phyloP scores from a whole-genome alignment of 202 grass and related monocot genomes.

The Panicum hallii region DNA sequence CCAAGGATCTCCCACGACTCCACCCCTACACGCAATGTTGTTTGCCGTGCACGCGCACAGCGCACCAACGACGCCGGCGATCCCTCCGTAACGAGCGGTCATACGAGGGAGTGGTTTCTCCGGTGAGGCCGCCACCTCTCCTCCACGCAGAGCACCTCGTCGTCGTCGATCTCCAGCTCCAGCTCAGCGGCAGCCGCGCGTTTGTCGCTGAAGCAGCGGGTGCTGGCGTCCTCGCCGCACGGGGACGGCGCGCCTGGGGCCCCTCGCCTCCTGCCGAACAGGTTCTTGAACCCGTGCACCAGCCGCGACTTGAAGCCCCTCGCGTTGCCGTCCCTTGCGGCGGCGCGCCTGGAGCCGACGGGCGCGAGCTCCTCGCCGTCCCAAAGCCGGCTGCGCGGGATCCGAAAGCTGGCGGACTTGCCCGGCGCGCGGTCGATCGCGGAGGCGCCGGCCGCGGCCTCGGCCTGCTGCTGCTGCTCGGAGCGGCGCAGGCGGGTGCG shows the following conservation, averaged over 20 bases:
- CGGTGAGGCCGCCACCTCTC: conserved; percentile 40
- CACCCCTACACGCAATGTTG: neutral
- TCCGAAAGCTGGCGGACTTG: conserved; percentile 83
- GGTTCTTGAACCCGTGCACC: conserved; percentile 78
- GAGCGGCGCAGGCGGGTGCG: conserved; percentile 65
- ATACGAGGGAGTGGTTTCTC: conserved; percentile 45
- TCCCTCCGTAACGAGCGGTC: neutral
- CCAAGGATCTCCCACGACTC: neutral
- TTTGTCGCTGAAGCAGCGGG: conserved; percentile 26
- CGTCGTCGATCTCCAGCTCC: conserved; percentile 24
- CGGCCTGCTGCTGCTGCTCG: conserved; percentile 56
- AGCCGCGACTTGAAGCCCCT: conserved; percentile 63
- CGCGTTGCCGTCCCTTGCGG: conserved; percentile 10
- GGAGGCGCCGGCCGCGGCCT: conserved; percentile 16
- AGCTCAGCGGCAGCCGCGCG: neutral
- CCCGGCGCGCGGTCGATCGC: conserved; percentile 44
- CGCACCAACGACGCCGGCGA: neutral
- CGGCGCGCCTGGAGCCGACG: neutral
- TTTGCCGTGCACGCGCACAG: neutral
- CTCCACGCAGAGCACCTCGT: conserved; percentile 32
- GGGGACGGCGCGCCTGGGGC: conserved; percentile 29
- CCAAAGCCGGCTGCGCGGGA: conserved; percentile 54
- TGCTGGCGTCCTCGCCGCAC: conserved; percentile 21
- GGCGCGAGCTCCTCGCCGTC: conserved; percentile 48
- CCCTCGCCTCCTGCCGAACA: conserved; percentile 59